Percentiles rank a stretch among this genome's conserved stretches.
Conservation (phyloP, 2,329 filamentous ascomycete species). For the Pseudogymnoascus sp. region DNA sequence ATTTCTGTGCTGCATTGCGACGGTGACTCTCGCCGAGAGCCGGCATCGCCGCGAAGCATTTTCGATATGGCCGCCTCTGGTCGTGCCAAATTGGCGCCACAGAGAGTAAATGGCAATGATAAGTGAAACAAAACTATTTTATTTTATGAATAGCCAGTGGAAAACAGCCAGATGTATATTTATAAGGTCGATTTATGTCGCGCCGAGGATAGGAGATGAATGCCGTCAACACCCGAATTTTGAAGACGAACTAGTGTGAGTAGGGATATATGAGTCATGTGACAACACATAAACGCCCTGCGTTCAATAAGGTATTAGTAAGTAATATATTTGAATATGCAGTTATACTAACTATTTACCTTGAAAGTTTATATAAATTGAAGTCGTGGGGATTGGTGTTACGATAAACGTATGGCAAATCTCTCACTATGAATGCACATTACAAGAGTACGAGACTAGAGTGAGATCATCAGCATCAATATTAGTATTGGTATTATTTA, state of each 20-base stretch:
- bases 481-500: not conserved
- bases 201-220: not conserved
- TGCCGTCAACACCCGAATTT: constrained; percentile 1
- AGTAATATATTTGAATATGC: not conserved
- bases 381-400: not conserved
- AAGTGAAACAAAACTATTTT: not conserved
- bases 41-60: constrained; percentile 3
- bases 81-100: not conserved
- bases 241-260: not conserved
- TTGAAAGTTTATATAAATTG: not conserved
- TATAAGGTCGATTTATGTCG: not conserved
- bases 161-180: not conserved
- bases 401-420: not conserved
- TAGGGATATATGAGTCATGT: constrained; percentile 2
- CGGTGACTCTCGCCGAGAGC: not conserved
- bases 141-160: not conserved
- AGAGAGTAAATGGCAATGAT: not conserved
- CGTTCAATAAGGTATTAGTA: not conserved
- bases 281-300: not conserved
- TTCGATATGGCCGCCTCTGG: not conserved
- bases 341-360: not conserved
- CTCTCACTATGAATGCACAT: not conserved
- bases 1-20: not conserved
- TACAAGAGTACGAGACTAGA: not conserved
- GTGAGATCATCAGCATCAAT: not conserved